Base-by-base conservation (phyloP, 2,329 filamentous ascomycete genomes). In the Xylaria digitata region DNA sequence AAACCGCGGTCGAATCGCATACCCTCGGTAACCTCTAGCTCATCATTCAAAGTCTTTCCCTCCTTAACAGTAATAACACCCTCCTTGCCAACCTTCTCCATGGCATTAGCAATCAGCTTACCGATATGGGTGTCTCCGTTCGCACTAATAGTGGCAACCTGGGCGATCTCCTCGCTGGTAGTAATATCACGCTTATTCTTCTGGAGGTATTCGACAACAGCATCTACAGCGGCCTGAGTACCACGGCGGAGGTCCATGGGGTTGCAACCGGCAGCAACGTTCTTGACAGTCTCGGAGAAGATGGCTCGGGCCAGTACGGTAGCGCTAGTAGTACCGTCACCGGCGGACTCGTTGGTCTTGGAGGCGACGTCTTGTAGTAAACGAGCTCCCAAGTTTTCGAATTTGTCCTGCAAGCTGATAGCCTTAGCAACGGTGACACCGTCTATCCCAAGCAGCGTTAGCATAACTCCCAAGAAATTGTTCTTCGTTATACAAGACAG, bases 81-180 rank as follows among this genome's bases (percentile, higher is more conserved):
- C 86, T 99, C 96, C 89, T 99, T 99, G 83, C 96, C 96, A 71
- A 99, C 96, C 89, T 97, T 97, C 89, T 99, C 96, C 96, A 99
- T 99, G 75, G 96, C 96, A 80, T 90, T 97, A 79, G 96, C 94
- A 81, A 99, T 96, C 79, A 99, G 89, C 84, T 93, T 90, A 76
- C 96, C 96, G 78, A 99, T 93, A 84, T 97, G 94, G 66, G 89
- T 89, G 80, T 99, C 96, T 75, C 96, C 96, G 84, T 99, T 99
- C 81, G 96, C 96, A 75, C 91, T 95, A 84, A 99, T 99, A 76
- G 96, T 98, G 72, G 96, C 96, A 69, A 99, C 96, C 86, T 99
- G 96, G 59, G 95, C 94, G 78, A 99, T 93, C 87, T 99, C 96
- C 77, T 90, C 93, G 79, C 92, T 96, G 65, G 96, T 99, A 75